Base-by-base conservation (phyloP, 2,329 filamentous ascomycete species). In the Diaporthe sp. region DNA sequence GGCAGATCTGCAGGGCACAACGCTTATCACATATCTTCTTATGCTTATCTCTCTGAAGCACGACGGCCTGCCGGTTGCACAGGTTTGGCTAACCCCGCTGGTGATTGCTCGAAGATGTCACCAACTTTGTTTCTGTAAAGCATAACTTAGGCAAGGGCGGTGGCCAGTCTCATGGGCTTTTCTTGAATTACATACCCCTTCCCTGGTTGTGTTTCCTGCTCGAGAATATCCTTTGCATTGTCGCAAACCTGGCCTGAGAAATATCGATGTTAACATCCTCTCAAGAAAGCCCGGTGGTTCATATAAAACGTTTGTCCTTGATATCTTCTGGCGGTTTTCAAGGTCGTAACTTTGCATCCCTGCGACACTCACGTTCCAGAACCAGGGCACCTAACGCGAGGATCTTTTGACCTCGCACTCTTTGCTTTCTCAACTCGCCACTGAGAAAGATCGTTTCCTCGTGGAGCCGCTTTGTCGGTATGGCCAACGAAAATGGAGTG, bases 401-500 rank as follows among this genome's bases (percentile, higher is more conserved):
- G 4, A 56, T 10, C 17, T 25, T 22, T 56, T 35, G 3, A 35
- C 10, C 15, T 30, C 19, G 13, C 27, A 55, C 2, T 19, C 3
- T 8, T 19, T 32, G 10, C 50, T 13, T 22, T 27, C 7, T 30
- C 15, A 10, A 55, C 10, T 27, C 27, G 25, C 7, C 42, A 35
- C 25, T 27, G 6, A 10, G 3, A 15, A 42, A 19, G 17, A 15
- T 4, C 10, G 5, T 4, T 30, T 22, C 59, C 12, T 13, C 25
- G 3, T 42, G 15, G 4, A 13, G 2, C 12, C 5, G 44, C 8
- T 19, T n/a, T 47, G 35, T 39, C 22, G 22, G 8, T 2, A 76
- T 76, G 75, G 70, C 75, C 22, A 47, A 32, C 22, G 59, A 19
- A n/a, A 70, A 72, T 42, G 71, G 73, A 30, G 69, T 75, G 15